Evolutionary conservation across 768 basidiomycete species (phyloP).

Genomic region (Naganishia friedmannii): DNA sequence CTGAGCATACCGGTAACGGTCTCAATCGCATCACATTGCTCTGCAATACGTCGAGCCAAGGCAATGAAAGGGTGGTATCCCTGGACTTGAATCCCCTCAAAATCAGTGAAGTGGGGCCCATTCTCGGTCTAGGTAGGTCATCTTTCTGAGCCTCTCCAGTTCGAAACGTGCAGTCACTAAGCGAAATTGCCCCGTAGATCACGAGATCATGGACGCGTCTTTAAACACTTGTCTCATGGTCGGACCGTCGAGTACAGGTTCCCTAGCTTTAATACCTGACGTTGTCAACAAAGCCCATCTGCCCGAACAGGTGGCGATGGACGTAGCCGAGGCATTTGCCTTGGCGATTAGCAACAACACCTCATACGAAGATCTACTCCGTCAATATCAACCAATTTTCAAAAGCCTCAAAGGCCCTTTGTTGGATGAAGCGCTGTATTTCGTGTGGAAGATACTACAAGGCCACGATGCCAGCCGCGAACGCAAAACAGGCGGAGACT

Average conservation of each 20-base stretch:
- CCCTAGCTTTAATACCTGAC: not conserved
- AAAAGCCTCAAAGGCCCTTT: not conserved
- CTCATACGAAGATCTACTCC: slow-evolving; percentile 15
- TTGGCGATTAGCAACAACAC: not conserved
- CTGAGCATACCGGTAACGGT: no score
- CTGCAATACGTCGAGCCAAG: not conserved
- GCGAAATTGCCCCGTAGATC: not conserved
- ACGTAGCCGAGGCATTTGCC: slow-evolving; percentile 8
- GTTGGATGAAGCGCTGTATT: slow-evolving; percentile 1
- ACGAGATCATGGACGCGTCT: not conserved
- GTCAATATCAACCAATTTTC: not conserved
- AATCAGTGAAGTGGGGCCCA: not conserved
- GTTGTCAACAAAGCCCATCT: no score
- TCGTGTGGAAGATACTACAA: slow-evolving; percentile 2
- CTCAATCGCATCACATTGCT: not conserved
- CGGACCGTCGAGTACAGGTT: not conserved
- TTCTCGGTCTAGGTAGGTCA: not conserved
- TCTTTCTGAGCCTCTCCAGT: not conserved
- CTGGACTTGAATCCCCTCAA: not conserved
- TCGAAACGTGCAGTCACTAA: not conserved
- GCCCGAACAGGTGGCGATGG: not conserved
- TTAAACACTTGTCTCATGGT: not conserved
- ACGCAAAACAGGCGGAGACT: not conserved
- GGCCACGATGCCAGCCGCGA: not conserved
- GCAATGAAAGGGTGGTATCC: not conserved